Percentiles rank a stretch among this genome's conserved stretches.
phyloP scores from a whole-genome alignment of 1,284 basidiomycete genomes.

The Trichosporon coremiiforme region DNA sequence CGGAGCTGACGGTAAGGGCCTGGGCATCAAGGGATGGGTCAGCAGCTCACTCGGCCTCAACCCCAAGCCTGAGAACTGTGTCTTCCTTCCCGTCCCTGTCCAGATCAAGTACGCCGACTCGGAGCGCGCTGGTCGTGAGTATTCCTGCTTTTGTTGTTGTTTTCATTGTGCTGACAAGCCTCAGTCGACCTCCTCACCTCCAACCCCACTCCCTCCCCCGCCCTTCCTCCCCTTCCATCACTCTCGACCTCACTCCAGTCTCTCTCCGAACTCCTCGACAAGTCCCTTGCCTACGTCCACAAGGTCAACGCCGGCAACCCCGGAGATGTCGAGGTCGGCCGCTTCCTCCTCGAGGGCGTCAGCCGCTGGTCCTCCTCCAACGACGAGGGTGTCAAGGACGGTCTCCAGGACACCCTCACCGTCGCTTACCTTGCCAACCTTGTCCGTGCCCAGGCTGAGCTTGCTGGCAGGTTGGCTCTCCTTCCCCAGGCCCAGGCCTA shows the following conservation, averaged over 20 bases:
- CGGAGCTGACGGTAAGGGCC: conserved; percentile 67
- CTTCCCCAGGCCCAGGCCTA: conserved; percentile 56
- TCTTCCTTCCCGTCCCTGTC: conserved; percentile 84
- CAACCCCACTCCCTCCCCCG: conserved; percentile 46
- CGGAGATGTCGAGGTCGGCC: conserved; percentile 84
- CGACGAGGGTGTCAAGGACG: conserved; percentile 53
- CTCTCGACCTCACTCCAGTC: conserved; percentile 57
- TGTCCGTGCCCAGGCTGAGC: conserved; percentile 90
- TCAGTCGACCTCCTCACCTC: conserved; percentile 74
- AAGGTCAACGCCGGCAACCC: conserved; percentile 76
- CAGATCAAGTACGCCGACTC: conserved; percentile 77
- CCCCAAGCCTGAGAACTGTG: conserved; percentile 87
- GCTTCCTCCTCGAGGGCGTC: conserved; percentile 90
- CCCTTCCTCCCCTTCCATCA: conserved; percentile 48
- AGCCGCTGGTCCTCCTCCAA: conserved; percentile 65
- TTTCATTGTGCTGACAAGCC: conserved; percentile 24
- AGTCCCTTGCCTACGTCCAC: conserved; percentile 82
- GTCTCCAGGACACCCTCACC: conserved; percentile 81
- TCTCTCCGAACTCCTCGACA: conserved; percentile 55
- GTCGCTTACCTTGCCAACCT: conserved; percentile 93
- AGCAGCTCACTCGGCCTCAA: conserved; percentile 68
- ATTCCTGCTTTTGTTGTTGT: not conserved
- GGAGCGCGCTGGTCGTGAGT: conserved; percentile 81
- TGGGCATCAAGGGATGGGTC: conserved; percentile 84
- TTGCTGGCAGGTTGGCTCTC: conserved; percentile 84